Conservation (phyloP, 2,329 filamentous ascomycete genomes). For the Phialophora chinensis region DNA sequence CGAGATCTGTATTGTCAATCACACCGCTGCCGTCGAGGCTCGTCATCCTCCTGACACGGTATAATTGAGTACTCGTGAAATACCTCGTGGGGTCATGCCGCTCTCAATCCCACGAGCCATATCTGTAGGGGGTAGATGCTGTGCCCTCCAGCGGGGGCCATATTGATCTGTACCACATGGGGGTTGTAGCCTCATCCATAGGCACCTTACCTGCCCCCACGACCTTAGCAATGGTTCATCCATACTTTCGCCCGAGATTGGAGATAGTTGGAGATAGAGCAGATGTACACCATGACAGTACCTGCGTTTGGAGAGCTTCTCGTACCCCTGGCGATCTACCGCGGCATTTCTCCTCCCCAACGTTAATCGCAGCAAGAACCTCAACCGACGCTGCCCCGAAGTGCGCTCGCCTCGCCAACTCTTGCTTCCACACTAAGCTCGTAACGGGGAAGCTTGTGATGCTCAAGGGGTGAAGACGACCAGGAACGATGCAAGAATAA, state of each 20-base stretch:
- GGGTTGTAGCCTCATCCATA: conserved; percentile 1
- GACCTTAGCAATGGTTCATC: not conserved
- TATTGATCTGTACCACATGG: not conserved
- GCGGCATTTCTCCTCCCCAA: conserved; percentile 12
- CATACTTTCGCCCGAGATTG: not conserved
- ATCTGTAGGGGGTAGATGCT: not conserved
- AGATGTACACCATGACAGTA: not conserved
- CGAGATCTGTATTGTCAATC: not conserved
- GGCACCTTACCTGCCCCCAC: not conserved
- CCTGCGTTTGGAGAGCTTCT: not conserved
- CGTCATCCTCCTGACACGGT: not conserved
- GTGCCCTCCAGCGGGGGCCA: not conserved
- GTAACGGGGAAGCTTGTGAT: not conserved
- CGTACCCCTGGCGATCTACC: conserved; percentile 8
- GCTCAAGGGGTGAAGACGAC: not conserved
- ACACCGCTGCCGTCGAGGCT: not conserved
- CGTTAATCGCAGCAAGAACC: not conserved
- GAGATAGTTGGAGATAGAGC: conserved; percentile 10
- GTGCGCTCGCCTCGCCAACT: not conserved
- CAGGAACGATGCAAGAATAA: not conserved
- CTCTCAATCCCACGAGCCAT: not conserved
- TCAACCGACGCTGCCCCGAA: not conserved
- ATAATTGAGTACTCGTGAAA: not conserved
- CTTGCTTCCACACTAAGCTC: not conserved
- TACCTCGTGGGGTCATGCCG: not conserved